phyloP scores from a whole-genome alignment of 2,329 filamentous ascomycete species.

The Epichloe typhina region DNA sequence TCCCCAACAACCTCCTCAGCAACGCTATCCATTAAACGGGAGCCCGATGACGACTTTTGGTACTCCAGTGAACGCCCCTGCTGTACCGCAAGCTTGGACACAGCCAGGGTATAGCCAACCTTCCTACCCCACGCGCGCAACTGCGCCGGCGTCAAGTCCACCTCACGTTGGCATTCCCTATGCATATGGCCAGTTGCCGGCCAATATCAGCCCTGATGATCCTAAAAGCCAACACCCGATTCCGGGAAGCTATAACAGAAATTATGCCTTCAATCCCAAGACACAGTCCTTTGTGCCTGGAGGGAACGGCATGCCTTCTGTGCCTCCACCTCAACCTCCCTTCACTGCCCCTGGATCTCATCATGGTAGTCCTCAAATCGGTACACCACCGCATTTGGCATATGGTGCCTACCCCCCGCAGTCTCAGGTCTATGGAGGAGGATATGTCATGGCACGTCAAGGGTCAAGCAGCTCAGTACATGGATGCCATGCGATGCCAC shows the following conservation, averaged over 20 bases:
- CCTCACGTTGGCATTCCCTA: conserved; percentile 40
- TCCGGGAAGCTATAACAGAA: conserved; percentile 67
- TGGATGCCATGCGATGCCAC: conserved; percentile 32
- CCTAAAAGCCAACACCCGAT: conserved; percentile 69
- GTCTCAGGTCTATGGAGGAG: conserved; percentile 32
- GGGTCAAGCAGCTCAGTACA: conserved; percentile 41
- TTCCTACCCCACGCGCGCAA: conserved; percentile 18
- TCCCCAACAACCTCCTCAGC: conserved; percentile 14
- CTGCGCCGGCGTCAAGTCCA: conserved; percentile 17
- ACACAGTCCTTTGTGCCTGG: conserved; percentile 79
- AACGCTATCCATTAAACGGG: conserved; percentile 18
- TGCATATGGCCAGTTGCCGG: conserved; percentile 66
- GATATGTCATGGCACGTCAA: conserved; percentile 44
- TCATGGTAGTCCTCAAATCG: conserved; percentile 40
- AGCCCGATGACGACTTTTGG: conserved; percentile 26
- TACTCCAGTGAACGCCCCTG: conserved; percentile 17
- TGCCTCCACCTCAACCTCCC: conserved; percentile 33
- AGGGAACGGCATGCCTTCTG: conserved; percentile 34
- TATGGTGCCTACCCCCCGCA: conserved; percentile 38
- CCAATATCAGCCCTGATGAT: conserved; percentile 55
- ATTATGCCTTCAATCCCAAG: conserved; percentile 81
- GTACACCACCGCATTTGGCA: conserved; percentile 36
- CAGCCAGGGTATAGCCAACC: conserved; percentile 22
- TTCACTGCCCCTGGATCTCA: conserved; percentile 36
- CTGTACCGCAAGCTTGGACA: conserved; percentile 21